phyloP scores from a whole-genome alignment of 2,329 filamentous ascomycete species.

The Aspergillus spinulosporus region DNA sequence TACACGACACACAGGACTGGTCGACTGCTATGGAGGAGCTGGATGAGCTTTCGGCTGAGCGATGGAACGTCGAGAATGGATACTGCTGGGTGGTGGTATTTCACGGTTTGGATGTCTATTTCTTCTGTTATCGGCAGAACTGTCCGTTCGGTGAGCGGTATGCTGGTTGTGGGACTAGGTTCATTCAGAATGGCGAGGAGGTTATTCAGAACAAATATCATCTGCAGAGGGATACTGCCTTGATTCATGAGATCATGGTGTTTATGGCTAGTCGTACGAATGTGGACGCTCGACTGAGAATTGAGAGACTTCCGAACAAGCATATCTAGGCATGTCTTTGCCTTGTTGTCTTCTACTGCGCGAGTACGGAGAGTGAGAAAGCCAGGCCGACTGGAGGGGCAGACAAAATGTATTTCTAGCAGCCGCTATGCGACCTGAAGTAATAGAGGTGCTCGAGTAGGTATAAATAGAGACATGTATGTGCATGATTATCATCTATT shows the following conservation, averaged over 20 bases:
- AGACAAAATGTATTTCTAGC: neutral
- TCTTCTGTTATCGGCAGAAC: neutral
- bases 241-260: neutral
- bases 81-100: neutral
- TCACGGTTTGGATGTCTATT: neutral
- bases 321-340: too few relatives aligned
- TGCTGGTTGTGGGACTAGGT: neutral
- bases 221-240: neutral
- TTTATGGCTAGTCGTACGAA: neutral
- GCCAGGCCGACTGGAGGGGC: neutral
- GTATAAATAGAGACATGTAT: too few relatives aligned
- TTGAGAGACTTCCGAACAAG: too few relatives aligned
- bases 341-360: too few relatives aligned
- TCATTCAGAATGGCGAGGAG: neutral
- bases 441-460: too few relatives aligned
- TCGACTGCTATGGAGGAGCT: neutral
- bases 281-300: too few relatives aligned
- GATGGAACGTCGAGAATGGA: neutral
- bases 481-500: too few relatives aligned
- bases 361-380: too few relatives aligned
- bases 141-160: neutral
- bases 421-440: neutral
- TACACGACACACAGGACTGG: neutral
- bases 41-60: neutral
- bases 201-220: neutral